Base-by-base conservation (phyloP, 768 basidiomycete species). In the Tylopilus balloui region DNA sequence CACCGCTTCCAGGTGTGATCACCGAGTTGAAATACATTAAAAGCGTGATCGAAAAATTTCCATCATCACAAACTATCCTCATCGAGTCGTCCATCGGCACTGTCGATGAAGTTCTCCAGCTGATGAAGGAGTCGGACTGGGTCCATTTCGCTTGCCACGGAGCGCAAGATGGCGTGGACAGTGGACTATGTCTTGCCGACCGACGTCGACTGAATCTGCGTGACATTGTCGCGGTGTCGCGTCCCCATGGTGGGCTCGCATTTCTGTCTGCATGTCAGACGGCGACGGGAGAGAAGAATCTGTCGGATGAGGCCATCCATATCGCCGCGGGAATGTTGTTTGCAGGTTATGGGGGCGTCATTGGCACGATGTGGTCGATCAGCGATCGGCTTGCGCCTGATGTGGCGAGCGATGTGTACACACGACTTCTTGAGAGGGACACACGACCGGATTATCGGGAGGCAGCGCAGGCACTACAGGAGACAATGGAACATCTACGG, bases 351-450 rank as follows among this genome's bases (percentile, higher is more conserved):
- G 37, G 48, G 6, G 58, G 64, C 0, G 45, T 46, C 8, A 8
- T 46, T n/a, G 25, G 27, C 13, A 37, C 35, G 35, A 37, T 46
- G 45, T 46, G 35, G 45, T 37, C 35, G 45, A 28, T 46, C 35
- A 28, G 35, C 14, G 45, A 46, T 14, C 48, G 51, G 1, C 62
- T 70, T 48, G 75, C 67, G 2, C 69, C 71, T 11, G 5, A 39
- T 1, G 54, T 75, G 42, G 63, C 69, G 4, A 49, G 54, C 23
- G 53, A 56, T 17, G 44, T 45, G 3, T 45, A 45, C 4, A 24
- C 6, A 11, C 34, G 19, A 5, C 43, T 55, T 3, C 29, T 42
- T 36, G n/a, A 10, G 17, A 28, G 7, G 24, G 24, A 8, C 8
- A 8, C 24, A 25, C 24, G 24, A 8, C 24, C 24, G 24, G 24